These are phyloP conservation scores for Inonotus hispidus DNA, from an alignment of 1,284 basidiomycete species.

Conservation along the genomic window DNA sequence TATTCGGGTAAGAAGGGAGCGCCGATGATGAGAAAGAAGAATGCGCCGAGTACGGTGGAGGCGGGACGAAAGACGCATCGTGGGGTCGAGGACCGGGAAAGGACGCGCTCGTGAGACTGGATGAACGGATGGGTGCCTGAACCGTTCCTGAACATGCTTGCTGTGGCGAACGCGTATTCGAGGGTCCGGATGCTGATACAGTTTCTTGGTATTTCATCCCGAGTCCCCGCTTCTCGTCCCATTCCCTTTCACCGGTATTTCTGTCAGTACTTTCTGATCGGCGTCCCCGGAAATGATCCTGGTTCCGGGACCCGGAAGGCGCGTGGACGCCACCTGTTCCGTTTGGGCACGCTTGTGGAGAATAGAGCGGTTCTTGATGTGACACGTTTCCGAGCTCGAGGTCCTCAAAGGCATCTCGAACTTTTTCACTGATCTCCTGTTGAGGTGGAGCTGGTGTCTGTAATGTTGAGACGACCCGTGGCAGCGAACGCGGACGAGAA, in stretches of 20 bases:
- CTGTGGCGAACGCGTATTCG: background rate
- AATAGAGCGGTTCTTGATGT: background rate
- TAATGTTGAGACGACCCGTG: background rate
- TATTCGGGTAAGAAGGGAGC: background rate
- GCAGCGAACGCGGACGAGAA: background rate
- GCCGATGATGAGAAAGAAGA: background rate
- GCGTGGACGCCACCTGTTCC: background rate
- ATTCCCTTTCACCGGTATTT: background rate
- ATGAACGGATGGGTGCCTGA: slow-evolving; percentile 5
- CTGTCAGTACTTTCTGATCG: background rate
- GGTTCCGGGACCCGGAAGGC: background rate
- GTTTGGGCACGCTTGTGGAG: background rate
- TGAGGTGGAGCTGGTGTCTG: slow-evolving; percentile 2
- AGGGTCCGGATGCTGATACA: background rate
- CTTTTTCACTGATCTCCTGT: slow-evolving; percentile 12
- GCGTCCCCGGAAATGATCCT: background rate
- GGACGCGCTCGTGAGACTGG: slow-evolving; percentile 10
- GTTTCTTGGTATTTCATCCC: background rate
- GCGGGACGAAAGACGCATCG: slow-evolving; percentile 1
- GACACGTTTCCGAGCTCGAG: slow-evolving; percentile 1
- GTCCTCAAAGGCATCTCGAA: slow-evolving; percentile 5
- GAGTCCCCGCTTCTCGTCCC: slow-evolving; percentile 11
- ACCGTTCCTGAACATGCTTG: slow-evolving; percentile 1
- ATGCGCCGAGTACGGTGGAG: slow-evolving; percentile 1
- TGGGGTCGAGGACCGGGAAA: slow-evolving; percentile 1